A percentile compares a stretch with the other conserved stretches of the same genome.
These are phyloP conservation scores for Endotrypanum monterogeii DNA, from an alignment of 208 protist genomes.

Conservation along the genomic window DNA sequence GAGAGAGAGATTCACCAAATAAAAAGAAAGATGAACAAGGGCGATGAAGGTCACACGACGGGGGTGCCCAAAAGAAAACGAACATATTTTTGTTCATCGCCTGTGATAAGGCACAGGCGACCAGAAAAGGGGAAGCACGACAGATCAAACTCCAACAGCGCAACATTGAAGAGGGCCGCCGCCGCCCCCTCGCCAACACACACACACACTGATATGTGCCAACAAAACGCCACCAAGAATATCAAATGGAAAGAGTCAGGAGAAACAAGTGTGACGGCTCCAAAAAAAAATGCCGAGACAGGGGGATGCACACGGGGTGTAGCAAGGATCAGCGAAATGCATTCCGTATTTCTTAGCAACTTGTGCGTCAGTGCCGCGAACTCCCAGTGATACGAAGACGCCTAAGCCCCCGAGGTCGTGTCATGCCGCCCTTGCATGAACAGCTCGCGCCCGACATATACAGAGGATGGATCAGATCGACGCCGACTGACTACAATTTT, in stretches of 20 bases:
- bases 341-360: not conserved
- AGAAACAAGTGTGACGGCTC: not conserved
- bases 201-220: not conserved
- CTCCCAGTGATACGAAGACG: not conserved
- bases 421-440: not conserved
- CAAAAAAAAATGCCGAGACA: not conserved
- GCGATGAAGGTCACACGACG: not conserved
- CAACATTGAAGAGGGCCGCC: not conserved
- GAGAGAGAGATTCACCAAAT: not conserved
- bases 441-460: not conserved
- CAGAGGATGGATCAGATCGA: not conserved
- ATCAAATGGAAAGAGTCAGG: not conserved
- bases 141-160: not conserved
- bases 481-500: no score
- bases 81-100: not conserved
- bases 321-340: not conserved
- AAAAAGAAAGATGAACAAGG: not conserved
- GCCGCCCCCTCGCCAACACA: not conserved
- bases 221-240: not conserved
- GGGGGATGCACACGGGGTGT: not conserved
- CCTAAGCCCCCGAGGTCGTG: not conserved
- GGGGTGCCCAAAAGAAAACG: not conserved
- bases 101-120: not conserved
- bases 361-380: not conserved
- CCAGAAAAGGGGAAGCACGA: not conserved